These are phyloP conservation scores for Ogataea corticis DNA, from an alignment of 805 yeast genomes.

Conservation along the genomic window DNA sequence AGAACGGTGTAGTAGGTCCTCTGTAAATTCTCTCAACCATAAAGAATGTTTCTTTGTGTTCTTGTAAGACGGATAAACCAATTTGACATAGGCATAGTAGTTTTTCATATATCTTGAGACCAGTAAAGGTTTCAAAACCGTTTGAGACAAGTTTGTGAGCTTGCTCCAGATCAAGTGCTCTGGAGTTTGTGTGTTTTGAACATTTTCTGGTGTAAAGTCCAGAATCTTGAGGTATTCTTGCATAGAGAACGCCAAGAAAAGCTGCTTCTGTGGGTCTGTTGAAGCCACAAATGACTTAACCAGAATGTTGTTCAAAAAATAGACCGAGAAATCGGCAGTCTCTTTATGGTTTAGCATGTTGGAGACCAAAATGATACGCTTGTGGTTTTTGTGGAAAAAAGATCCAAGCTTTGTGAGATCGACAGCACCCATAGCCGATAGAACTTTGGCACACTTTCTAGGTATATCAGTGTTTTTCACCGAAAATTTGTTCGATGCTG, in stretches of 20 bases:
- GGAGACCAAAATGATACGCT: constrained; percentile 50
- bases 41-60: constrained; percentile 53
- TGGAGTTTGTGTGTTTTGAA: constrained; percentile 27
- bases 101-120: constrained; percentile 70
- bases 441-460: constrained; percentile 61
- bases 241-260: constrained; percentile 82
- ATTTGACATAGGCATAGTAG: constrained; percentile 44
- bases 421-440: constrained; percentile 75
- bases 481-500: constrained; percentile 58
- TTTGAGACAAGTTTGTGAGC: constrained; percentile 64
- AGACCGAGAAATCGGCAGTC: constrained; percentile 59
- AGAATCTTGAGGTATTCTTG: constrained; percentile 78
- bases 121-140: constrained; percentile 73
- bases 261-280: constrained; percentile 80
- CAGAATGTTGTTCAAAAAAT: constrained; percentile 66
- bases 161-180: constrained; percentile 54
- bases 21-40: constrained; percentile 74
- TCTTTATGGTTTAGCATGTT: constrained; percentile 67
- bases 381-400: constrained; percentile 35
- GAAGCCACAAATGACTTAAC: constrained; percentile 89
- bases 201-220: constrained; percentile 35
- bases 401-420: constrained; percentile 59
- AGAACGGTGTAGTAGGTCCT: constrained; percentile 58
- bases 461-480: constrained; percentile 49
- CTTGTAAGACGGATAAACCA: constrained; percentile 65